Base-by-base conservation (phyloP, 345 rosid species). In the Sisymbrium irio region DNA sequence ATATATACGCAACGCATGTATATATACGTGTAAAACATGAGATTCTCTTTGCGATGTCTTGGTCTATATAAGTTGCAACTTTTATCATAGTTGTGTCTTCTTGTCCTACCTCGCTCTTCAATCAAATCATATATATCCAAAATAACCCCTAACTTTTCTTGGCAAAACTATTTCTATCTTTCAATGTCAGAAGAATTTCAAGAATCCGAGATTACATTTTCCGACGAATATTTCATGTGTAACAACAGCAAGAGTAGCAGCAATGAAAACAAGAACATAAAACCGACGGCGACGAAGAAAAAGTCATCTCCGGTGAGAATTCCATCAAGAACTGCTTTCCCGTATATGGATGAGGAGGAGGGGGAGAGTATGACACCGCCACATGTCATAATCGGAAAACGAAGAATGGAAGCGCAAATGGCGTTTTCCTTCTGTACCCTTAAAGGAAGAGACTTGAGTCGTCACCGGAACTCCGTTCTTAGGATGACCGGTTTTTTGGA, bases 401-500 rank as follows among this genome's bases (percentile, higher is more conserved):
- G 77, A 18, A 75, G 86, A 55, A 69, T 76, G 14, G 84, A 84
- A 6, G 69, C 83, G 59, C 87, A 89, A 77, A 85, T 94, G 89
- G 92, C 91, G 20, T 89, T 86, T 67, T 91, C 96, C 0, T 87
- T 89, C 58, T 82, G 88, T 42, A 88, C 85, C 12, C 86, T 94
- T 9, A 91, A 87, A 64, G 98, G 98, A 19, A 82, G 97, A 47
- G 84, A 91, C 66, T 80, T 94, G 83, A 84, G 91, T 13, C 82
- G 80, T 70, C 92, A 91, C 51, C 78, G 98, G 67, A 86, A 91
- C 80, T 83, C 95, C 4, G 74, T 94, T 73, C 90, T 94, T 40
- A 72, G 93, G 58, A 76, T 89, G 90, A 94, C 98, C 17, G 98
- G 97, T 14, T 91, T 91, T 81, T 79, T 91, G 78, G 98, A 93